Percentiles rank a stretch among this genome's conserved stretches.
Conservation (phyloP, 148 eudicot genomes). For the Cornus kousa region DNA sequence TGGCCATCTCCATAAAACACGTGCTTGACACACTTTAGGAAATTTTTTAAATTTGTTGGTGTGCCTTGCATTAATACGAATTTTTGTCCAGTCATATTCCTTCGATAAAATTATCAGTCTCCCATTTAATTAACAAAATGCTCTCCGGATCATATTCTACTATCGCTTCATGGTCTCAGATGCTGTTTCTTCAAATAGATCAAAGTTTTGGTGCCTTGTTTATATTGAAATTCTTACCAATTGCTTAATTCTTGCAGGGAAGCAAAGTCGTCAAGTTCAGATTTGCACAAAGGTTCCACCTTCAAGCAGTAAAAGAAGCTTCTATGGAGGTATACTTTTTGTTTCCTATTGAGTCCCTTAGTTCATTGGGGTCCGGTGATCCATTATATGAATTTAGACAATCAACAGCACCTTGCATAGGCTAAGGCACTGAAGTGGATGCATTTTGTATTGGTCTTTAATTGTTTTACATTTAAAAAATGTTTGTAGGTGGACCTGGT, state of each 20-base stretch:
- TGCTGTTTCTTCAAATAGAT: not conserved
- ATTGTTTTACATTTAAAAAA: not conserved
- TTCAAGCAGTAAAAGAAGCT: conserved; percentile 62
- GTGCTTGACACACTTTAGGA: no score
- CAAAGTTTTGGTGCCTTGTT: not conserved
- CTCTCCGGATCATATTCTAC: no score
- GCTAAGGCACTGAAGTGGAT: not conserved
- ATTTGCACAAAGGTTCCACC: conserved; percentile 78
- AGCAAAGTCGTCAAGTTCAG: conserved; percentile 76
- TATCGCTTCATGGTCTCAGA: not conserved
- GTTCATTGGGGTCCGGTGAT: not conserved
- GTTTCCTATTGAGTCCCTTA: conserved; percentile 5
- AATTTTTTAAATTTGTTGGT: no score
- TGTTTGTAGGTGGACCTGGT: conserved; percentile 50
- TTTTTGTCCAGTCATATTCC: not conserved
- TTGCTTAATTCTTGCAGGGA: conserved; percentile 36
- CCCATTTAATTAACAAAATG: not conserved
- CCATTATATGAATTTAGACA: not conserved
- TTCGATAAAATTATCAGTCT: not conserved
- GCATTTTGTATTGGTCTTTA: not conserved
- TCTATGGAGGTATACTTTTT: conserved; percentile 50
- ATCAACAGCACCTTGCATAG: not conserved
- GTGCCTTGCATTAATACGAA: no score
- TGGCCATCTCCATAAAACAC: no score
- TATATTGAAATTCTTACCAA: not conserved